phyloP scores from a whole-genome alignment of 2,329 filamentous ascomycete genomes.

The Neopestalotiopsis sp. region DNA sequence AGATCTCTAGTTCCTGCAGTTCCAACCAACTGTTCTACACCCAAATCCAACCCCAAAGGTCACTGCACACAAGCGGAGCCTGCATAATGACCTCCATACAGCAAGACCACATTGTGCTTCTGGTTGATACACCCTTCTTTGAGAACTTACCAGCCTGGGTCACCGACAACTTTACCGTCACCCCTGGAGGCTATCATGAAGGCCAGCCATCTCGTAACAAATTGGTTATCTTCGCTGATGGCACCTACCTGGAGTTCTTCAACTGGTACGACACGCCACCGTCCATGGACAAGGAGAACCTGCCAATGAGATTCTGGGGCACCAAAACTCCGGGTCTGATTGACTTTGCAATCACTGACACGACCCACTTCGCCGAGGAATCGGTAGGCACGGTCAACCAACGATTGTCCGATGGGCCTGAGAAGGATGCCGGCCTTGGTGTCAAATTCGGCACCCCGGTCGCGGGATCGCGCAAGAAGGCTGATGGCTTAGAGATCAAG shows the following conservation, averaged over 20 bases:
- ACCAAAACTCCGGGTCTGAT: neutral
- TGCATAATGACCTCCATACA: neutral
- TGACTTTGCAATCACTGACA: neutral
- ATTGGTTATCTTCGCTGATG: neutral
- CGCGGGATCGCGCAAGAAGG: neutral
- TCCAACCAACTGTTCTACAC: too few species aligned
- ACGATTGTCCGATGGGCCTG: neutral
- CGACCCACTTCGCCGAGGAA: neutral
- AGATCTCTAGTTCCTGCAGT: too few species aligned
- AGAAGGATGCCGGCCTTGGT: neutral
- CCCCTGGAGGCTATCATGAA: constrained; percentile 26
- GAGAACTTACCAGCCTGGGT: neutral
- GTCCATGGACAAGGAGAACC: neutral
- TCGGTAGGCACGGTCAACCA: neutral
- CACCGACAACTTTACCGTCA: constrained; percentile 26
- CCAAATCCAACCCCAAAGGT: too few species aligned
- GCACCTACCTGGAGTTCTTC: constrained; percentile 12
- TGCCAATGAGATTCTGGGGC: neutral
- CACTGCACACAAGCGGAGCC: too few species aligned
- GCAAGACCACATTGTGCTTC: neutral
- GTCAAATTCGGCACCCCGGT: neutral
- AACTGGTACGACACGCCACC: neutral
- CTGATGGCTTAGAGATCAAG: neutral
- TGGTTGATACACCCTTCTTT: neutral
- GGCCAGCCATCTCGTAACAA: neutral